Evolutionary conservation across 176 grass and related monocot genomes (phyloP).

Genomic region (Thalia dealbata): DNA sequence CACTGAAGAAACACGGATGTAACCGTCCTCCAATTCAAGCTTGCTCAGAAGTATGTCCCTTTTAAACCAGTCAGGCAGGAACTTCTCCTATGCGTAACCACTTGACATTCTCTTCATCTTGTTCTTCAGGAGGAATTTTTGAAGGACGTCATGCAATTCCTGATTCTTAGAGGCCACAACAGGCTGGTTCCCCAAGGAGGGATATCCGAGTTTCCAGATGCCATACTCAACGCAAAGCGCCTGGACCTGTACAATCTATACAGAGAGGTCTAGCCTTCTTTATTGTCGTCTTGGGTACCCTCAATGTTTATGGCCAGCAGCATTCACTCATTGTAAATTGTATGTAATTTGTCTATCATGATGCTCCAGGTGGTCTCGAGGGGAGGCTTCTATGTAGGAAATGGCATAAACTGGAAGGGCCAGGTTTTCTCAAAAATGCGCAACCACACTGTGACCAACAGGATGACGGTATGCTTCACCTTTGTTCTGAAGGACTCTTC

Average conservation of each 20-base stretch:
- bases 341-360: not conserved
- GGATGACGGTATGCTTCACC: constrained; percentile 37
- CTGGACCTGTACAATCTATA: constrained; percentile 97
- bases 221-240: constrained; percentile 88
- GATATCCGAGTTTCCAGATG: constrained; percentile 89
- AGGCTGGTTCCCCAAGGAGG: constrained; percentile 89
- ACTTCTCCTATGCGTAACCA: constrained; percentile 13
- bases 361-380: constrained; percentile 72
- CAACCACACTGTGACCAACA: constrained; percentile 44
- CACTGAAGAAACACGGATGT: constrained; percentile 97
- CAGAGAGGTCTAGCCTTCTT: constrained; percentile 56
- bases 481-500: not conserved
- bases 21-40: constrained; percentile 58
- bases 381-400: constrained; percentile 95
- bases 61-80: constrained; percentile 3
- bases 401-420: constrained; percentile 97
- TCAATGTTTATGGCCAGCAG: too few species aligned
- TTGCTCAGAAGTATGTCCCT: constrained; percentile 59
- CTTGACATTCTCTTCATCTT: not conserved
- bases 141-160: constrained; percentile 91
- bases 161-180: constrained; percentile 73
- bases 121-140: constrained; percentile 65
- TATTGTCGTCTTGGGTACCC: not conserved
- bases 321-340: too few species aligned
- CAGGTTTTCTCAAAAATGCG: constrained; percentile 97